Percentiles rank a stretch among this genome's conserved stretches.
phyloP scores from a whole-genome alignment of 352 stramenopile species.

The Phytophthora fragariaefolia region DNA sequence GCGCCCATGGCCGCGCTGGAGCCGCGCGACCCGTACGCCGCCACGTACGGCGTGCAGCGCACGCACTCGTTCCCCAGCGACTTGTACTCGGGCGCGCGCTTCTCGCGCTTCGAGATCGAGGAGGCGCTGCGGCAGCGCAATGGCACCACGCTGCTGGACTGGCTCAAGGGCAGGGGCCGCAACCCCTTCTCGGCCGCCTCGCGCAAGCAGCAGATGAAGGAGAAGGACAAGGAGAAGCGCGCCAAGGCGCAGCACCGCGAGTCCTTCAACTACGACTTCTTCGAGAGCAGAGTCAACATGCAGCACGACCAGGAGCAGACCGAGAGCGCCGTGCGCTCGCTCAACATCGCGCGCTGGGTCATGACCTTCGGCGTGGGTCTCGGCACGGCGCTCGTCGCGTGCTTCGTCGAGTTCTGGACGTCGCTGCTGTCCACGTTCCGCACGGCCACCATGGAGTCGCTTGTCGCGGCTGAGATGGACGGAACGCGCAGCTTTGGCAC shows the following conservation, averaged over 20 bases:
- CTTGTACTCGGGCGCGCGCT: constrained; percentile 73
- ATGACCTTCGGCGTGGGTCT: constrained; percentile 96
- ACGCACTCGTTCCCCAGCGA: constrained; percentile 86
- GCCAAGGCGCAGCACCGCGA: constrained; percentile 88
- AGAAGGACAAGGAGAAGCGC: constrained; percentile 74
- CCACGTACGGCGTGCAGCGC: constrained; percentile 59
- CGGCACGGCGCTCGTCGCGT: constrained; percentile 92
- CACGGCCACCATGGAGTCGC: constrained; percentile 88
- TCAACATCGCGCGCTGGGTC: constrained; percentile 93
- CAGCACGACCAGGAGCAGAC: constrained; percentile 88
- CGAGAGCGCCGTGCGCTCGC: constrained; percentile 72
- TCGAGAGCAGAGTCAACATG: constrained; percentile 86
- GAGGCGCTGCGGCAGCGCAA: constrained; percentile 68
- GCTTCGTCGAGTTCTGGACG: constrained; percentile 93
- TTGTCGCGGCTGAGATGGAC: constrained; percentile 66
- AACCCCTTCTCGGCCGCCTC: constrained; percentile 37
- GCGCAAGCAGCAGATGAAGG: constrained; percentile 42
- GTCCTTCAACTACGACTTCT: constrained; percentile 90
- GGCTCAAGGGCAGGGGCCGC: constrained; percentile 59
- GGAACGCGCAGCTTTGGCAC: constrained; percentile 60
- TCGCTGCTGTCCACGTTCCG: constrained; percentile 89
- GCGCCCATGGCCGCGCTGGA: constrained; percentile 16
- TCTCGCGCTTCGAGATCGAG: constrained; percentile 83
- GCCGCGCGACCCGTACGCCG: constrained; percentile 21
- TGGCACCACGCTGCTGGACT: constrained; percentile 72